phyloP scores from a whole-genome alignment of 805 yeast species.

The Myxozyma vanderwaltii region DNA sequence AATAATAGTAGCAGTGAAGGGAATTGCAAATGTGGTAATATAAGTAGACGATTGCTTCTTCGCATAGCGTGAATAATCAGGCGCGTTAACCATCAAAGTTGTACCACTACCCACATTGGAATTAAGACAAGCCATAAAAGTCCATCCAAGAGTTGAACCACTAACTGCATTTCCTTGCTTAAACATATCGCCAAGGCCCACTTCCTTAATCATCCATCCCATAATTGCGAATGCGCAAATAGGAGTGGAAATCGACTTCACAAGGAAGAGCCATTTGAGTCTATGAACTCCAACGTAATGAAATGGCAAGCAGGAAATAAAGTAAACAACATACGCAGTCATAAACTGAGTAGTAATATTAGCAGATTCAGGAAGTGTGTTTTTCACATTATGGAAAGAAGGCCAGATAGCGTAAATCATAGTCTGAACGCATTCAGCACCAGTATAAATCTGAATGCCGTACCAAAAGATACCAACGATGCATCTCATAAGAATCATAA shows the following conservation, averaged over 20 bases:
- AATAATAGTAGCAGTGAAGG: conserved; percentile 20
- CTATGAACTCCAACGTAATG: conserved; percentile 82
- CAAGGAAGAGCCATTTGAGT: conserved; percentile 80
- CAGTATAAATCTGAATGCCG: conserved; percentile 52
- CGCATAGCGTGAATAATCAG: conserved; percentile 50
- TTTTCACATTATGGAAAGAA: conserved; percentile 41
- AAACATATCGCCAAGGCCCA: conserved; percentile 57
- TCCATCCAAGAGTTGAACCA: conserved; percentile 61
- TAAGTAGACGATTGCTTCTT: conserved; percentile 15
- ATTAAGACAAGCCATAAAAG: conserved; percentile 73
- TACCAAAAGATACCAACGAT: conserved; percentile 63
- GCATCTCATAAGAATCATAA: conserved; percentile 52
- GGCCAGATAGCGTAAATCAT: conserved; percentile 78
- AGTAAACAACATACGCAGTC: conserved; percentile 76
- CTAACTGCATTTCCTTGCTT: conserved; percentile 66
- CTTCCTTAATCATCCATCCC: conserved; percentile 63
- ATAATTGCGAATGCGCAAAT: conserved; percentile 81
- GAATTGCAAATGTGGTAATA: conserved; percentile 22
- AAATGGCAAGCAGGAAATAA: conserved; percentile 78
- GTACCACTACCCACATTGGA: conserved; percentile 47
- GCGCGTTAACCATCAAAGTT: conserved; percentile 47
- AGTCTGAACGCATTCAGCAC: conserved; percentile 56
- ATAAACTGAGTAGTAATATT: conserved; percentile 53
- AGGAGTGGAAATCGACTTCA: conserved; percentile 77
- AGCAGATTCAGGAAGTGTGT: conserved; percentile 44